Percentiles rank a stretch among this genome's conserved stretches.
Evolutionary conservation across 495 filamentous ascomycete species (phyloP).

Genomic region (Neurospora africana): DNA sequence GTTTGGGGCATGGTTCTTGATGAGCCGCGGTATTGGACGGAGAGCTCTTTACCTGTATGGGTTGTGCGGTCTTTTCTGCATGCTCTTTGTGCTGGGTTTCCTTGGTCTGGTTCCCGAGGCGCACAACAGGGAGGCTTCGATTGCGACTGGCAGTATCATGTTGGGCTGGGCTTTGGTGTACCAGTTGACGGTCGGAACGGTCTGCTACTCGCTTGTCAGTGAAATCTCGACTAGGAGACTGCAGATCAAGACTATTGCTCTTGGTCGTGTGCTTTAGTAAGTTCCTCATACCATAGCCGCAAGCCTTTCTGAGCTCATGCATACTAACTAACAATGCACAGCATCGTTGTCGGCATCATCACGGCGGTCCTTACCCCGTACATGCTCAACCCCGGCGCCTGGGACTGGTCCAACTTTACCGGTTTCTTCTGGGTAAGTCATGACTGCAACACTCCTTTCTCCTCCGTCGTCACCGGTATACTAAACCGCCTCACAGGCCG

Average conservation of each 20-base stretch:
- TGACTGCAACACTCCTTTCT: too few species aligned
- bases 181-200: conserved; percentile 65
- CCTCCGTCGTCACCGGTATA: too few species aligned
- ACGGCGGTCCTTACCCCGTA: conserved; percentile 62
- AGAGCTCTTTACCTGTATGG: conserved; percentile 62
- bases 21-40: conserved; percentile 57
- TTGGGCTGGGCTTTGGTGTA: conserved; percentile 65
- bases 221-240: conserved; percentile 65
- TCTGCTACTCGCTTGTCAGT: conserved; percentile 67
- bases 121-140: conserved; percentile 42
- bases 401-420: conserved; percentile 68
- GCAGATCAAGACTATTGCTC: conserved; percentile 59
- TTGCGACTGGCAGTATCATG: conserved; percentile 63
- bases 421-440: conserved; percentile 67
- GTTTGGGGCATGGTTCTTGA: conserved; percentile 64
- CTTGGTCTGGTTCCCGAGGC: conserved; percentile 50
- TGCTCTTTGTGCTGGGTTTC: conserved; percentile 67
- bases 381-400: conserved; percentile 64
- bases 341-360: conserved; percentile 59
- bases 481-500: conserved; percentile 24
- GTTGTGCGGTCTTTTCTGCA: conserved; percentile 50
- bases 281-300: background rate
- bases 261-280: conserved; percentile 58
- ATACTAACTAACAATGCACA: conserved; percentile 19
- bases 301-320: background rate